Base-by-base conservation (phyloP, 208 protist species). In the Trypanosoma melophagium region DNA sequence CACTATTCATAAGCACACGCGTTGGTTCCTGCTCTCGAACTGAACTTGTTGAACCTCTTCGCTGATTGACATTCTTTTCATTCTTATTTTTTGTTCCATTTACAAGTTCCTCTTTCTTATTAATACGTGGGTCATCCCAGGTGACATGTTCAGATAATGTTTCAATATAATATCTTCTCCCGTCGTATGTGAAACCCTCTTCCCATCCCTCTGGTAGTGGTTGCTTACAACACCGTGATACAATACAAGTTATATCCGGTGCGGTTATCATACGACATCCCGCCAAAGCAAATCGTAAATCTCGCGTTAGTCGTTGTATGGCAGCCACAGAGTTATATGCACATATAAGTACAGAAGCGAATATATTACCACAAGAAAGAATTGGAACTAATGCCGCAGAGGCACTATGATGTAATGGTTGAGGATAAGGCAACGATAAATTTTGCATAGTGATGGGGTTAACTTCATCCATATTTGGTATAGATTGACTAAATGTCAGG, bases 321-420 rank as follows among this genome's bases (percentile, higher is more conserved):
- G 85, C 83, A 0, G 86, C 82, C 50, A 87, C 76, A 57, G 77
- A 89, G 79, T 95, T 95, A 74, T 94, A 94, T 21, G 81, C 86
- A 74, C 89, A 95, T 25, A 95, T 74, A 56, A 95, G 80, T 22
- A 89, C 72, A 1, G 86, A 95, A 24, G 77, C 77, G 60, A 89
- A 90, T 56, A 91, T 79, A 76, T 95, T 95, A 42, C 89, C 89
- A 22, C 83, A 88, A 77, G 80, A 93, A 35, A 95, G 53, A 8
- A 70, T 57, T 0, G 89, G 89, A 19, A 93, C 76, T 10, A 95
- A 77, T 65, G 93, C 69, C 17, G 82, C 90, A 12, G 84, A 84
- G 21, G 84, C 86, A 69, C 91, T 83, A 70, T 95, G 89, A 69
- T 87, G 82, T 42, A 91, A 67, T 40, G 87, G 84, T 35, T 1